Percentiles rank a stretch among this genome's conserved stretches.
phyloP scores from a whole-genome alignment of 2,329 filamentous ascomycete genomes.

The Fusarium verrucosum region DNA sequence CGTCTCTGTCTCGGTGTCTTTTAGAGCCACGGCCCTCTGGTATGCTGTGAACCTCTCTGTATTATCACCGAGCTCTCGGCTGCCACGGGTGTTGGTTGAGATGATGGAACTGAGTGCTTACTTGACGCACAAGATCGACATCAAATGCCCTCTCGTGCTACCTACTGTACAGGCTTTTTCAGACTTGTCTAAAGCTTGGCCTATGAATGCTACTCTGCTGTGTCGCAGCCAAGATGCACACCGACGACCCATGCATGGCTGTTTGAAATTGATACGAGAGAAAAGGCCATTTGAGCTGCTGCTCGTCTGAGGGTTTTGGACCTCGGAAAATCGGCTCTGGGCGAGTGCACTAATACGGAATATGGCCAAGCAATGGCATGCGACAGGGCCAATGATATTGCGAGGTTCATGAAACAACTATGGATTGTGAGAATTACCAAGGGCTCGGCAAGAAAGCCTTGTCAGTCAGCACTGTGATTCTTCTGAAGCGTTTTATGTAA shows the following conservation, averaged over 20 bases:
- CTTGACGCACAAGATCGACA: constrained; percentile 29
- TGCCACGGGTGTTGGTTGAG: constrained; percentile 11
- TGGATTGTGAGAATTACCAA: too few relatives aligned
- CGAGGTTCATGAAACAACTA: too few relatives aligned
- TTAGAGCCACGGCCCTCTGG: constrained; percentile 25
- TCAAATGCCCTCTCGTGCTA: constrained; percentile 7
- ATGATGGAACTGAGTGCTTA: constrained; percentile 1
- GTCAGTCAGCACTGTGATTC: not conserved
- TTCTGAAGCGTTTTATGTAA: not conserved
- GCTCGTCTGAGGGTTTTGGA: constrained; percentile 13
- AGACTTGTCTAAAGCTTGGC: constrained; percentile 29
- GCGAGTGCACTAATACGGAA: constrained; percentile 17
- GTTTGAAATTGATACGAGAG: constrained; percentile 8
- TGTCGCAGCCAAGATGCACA: constrained; percentile 20
- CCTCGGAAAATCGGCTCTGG: constrained; percentile 33
- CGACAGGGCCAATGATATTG: constrained; percentile 14
- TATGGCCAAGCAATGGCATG: constrained; percentile 14
- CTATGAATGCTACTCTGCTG: constrained; percentile 17
- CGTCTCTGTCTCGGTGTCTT: constrained; percentile 19
- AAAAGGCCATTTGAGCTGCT: constrained; percentile 9
- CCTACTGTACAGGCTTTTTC: constrained; percentile 28
- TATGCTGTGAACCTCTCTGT: constrained; percentile 1
- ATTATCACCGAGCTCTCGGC: constrained; percentile 29
- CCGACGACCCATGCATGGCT: constrained; percentile 24
- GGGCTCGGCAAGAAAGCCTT: constrained; percentile 6